These are phyloP conservation scores for Allantophomopsis cytisporea DNA, from an alignment of 2,329 filamentous ascomycete genomes.

Conservation along the genomic window DNA sequence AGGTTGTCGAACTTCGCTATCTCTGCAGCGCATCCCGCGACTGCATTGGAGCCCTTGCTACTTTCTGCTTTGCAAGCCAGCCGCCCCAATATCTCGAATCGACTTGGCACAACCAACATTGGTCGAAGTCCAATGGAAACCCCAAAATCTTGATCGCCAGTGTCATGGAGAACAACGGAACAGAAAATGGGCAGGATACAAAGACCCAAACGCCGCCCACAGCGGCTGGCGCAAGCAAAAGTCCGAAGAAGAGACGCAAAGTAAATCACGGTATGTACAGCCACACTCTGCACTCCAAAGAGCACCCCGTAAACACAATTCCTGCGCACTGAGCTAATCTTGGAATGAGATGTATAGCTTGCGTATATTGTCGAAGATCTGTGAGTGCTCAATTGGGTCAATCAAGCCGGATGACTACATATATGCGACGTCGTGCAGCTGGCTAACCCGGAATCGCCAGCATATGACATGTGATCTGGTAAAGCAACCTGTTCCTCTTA, in stretches of 20 bases:
- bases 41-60: too few species aligned
- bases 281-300: not conserved
- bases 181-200: slow-evolving; percentile 16
- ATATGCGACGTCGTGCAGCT: slow-evolving; percentile 16
- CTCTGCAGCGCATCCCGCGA: too few species aligned
- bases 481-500: slow-evolving; percentile 26
- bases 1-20: too few species aligned
- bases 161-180: slow-evolving; percentile 21
- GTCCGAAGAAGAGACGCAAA: slow-evolving; percentile 75
- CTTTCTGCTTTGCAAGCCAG: too few species aligned
- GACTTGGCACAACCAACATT: too few species aligned
- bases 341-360: slow-evolving; percentile 41
- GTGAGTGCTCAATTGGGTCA: slow-evolving; percentile 44
- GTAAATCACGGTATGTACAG: slow-evolving; percentile 67
- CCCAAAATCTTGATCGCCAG: slow-evolving; percentile 16
- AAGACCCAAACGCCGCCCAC: slow-evolving; percentile 17
- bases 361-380: slow-evolving; percentile 82
- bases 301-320: slow-evolving; percentile 3
- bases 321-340: too few species aligned
- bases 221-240: slow-evolving; percentile 26
- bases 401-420: slow-evolving; percentile 11
- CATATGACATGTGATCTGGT: slow-evolving; percentile 91
- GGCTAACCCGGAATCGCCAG: slow-evolving; percentile 30
- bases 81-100: too few species aligned
- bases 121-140: slow-evolving; percentile 17